These are phyloP conservation scores for Jatropha curcas DNA, from an alignment of 345 rosid species.

Conservation along the genomic window DNA sequence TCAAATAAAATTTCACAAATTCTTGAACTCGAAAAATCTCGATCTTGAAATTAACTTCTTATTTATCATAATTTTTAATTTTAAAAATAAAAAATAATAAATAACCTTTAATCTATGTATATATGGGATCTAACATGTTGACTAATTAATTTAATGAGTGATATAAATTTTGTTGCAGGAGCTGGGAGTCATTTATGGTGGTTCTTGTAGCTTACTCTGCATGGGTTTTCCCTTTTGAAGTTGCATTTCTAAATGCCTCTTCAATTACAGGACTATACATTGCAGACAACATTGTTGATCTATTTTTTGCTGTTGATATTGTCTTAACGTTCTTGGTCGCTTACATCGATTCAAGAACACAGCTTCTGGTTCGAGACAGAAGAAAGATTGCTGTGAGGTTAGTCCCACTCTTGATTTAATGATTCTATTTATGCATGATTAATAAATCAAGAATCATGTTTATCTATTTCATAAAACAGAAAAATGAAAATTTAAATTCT, in stretches of 20 bases:
- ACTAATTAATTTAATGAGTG: background rate
- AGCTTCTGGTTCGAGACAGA: conserved; percentile 62
- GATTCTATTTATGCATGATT: background rate
- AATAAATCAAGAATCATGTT: too few species aligned
- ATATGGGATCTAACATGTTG: too few species aligned
- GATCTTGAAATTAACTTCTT: too few species aligned
- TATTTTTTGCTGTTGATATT: conserved; percentile 74
- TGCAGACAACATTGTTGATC: conserved; percentile 73
- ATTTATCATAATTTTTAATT: too few species aligned
- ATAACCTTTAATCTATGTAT: too few species aligned
- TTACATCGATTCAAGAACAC: conserved; percentile 66
- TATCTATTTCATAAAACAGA: too few species aligned
- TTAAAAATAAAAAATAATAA: too few species aligned
- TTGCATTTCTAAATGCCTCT: conserved; percentile 57
- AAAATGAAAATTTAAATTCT: too few species aligned
- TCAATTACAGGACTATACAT: conserved; percentile 46
- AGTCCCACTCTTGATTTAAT: background rate
- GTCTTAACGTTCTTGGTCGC: conserved; percentile 78
- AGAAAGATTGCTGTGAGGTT: conserved; percentile 71
- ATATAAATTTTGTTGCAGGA: conserved; percentile 63
- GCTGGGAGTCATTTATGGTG: conserved; percentile 89
- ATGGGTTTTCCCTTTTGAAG: conserved; percentile 85
- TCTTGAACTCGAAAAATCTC: too few species aligned
- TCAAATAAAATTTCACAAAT: too few species aligned
- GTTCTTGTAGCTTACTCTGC: conserved; percentile 73